phyloP scores from a whole-genome alignment of 768 basidiomycete species.

The Coprinopsis cinerea region DNA sequence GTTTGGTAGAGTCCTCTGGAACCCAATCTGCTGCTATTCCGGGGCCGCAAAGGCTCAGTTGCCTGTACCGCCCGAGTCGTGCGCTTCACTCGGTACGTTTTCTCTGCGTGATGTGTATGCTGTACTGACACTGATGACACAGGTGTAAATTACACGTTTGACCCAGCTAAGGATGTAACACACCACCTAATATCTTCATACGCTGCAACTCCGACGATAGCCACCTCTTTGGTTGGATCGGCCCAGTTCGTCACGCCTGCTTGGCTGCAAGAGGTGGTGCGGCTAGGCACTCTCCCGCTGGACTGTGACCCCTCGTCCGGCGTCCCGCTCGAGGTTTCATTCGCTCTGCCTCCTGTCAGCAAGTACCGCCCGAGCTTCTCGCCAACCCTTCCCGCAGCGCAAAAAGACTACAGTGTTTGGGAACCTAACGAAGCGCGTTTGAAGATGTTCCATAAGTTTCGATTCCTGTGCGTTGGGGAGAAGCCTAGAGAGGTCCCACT shows the following conservation, averaged over 20 bases:
- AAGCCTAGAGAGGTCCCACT: constrained; percentile 41
- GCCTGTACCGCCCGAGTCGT: constrained; percentile 33
- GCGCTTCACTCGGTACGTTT: constrained; percentile 48
- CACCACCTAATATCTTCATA: constrained; percentile 59
- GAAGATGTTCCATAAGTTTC: constrained; percentile 43
- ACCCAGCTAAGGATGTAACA: constrained; percentile 41
- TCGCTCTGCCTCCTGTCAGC: constrained; percentile 41
- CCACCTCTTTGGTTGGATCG: constrained; percentile 53
- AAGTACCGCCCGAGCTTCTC: constrained; percentile 59
- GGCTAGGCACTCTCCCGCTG: constrained; percentile 25
- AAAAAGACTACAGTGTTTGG: constrained; percentile 56
- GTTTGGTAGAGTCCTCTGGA: constrained; percentile 54
- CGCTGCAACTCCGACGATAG: constrained; percentile 41
- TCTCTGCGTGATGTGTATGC: background rate
- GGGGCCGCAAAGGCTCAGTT: constrained; percentile 30
- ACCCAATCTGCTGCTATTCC: constrained; percentile 42
- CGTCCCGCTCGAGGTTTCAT: constrained; percentile 44
- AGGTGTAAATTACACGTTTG: constrained; percentile 55
- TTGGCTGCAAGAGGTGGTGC: constrained; percentile 61
- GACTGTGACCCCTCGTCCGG: constrained; percentile 15
- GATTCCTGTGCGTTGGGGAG: constrained; percentile 60
- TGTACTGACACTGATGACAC: background rate
- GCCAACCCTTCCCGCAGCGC: constrained; percentile 36
- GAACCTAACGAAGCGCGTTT: constrained; percentile 60
- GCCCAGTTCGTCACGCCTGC: constrained; percentile 57